Evolutionary conservation across 1,139 yeast species (phyloP).

Genomic region (Yamadazyma sp.): DNA sequence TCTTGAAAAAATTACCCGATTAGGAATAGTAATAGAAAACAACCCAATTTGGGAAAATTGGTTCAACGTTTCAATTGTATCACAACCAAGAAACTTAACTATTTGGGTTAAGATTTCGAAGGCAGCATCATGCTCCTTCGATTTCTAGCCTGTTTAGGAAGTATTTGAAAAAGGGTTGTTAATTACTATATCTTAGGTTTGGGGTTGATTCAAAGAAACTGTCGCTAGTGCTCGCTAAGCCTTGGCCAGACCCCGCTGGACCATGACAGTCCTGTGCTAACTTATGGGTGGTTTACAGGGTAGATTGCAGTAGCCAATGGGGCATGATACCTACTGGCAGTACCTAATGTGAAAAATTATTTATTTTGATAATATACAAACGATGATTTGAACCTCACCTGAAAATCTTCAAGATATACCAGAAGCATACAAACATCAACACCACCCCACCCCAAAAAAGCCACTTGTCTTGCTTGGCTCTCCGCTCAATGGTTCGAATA

Average conservation of each 20-base stretch:
- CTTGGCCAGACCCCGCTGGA: too few relatives aligned
- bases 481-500: slow-evolving; percentile 72
- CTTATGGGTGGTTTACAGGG: too few relatives aligned
- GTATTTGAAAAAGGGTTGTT: neutral
- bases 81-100: neutral
- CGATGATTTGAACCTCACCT: too few relatives aligned
- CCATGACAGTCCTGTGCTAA: too few relatives aligned
- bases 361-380: too few relatives aligned
- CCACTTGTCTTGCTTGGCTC: slow-evolving; percentile 89
- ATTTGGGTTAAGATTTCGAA: neutral
- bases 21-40: slow-evolving; percentile 17
- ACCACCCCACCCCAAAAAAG: slow-evolving; percentile 77
- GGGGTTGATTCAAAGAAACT: too few relatives aligned
- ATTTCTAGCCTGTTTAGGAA: slow-evolving; percentile 2
- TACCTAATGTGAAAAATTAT: too few relatives aligned
- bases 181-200: neutral
- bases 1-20: slow-evolving; percentile 18
- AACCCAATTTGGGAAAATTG: neutral
- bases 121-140: neutral
- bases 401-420: slow-evolving; percentile 65
- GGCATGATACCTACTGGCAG: too few relatives aligned
- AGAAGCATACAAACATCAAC: slow-evolving; percentile 65
- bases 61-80: neutral
- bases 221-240: too few relatives aligned
- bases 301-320: too few relatives aligned